Conservation (phyloP, 768 basidiomycete genomes). For the Tulasnella sp. region DNA sequence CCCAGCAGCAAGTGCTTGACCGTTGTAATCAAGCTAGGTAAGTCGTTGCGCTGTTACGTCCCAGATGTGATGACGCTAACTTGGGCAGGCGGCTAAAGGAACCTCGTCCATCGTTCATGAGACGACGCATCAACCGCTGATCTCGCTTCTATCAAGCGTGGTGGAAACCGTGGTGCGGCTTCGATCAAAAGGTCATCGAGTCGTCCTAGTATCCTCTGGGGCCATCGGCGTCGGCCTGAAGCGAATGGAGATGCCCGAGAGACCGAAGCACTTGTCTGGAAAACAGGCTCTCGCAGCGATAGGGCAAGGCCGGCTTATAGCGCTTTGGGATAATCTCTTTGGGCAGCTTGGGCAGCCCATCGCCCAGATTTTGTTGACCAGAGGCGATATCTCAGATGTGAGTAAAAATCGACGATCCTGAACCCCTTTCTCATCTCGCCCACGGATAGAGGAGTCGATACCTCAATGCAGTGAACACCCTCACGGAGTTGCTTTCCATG, state of each 20-base stretch:
- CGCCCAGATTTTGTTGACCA: constrained; percentile 88
- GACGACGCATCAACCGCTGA: constrained; percentile 82
- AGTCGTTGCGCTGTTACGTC: not conserved
- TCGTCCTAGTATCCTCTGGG: constrained; percentile 92
- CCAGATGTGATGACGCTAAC: not conserved
- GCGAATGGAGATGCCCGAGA: constrained; percentile 76
- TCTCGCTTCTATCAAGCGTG: constrained; percentile 85
- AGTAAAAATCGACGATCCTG: constrained; percentile 32
- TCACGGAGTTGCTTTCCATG: constrained; percentile 85
- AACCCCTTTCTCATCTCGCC: constrained; percentile 14
- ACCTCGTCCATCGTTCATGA: constrained; percentile 97
- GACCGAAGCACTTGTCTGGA: constrained; percentile 79
- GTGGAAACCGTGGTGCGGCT: constrained; percentile 86
- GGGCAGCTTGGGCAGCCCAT: constrained; percentile 91
- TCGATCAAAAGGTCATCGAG: constrained; percentile 77
- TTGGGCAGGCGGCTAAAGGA: constrained; percentile 45
- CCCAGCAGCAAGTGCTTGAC: not conserved
- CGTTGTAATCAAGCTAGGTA: constrained; percentile 8
- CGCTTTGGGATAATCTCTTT: constrained; percentile 95
- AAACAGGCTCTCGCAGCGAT: constrained; percentile 97
- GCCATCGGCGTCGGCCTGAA: constrained; percentile 96
- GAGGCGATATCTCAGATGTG: constrained; percentile 97
- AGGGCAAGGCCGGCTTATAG: constrained; percentile 93
- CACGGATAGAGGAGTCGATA: constrained; percentile 78
- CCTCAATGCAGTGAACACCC: constrained; percentile 92